Base-by-base conservation (phyloP, 805 yeast genomes). In the Saccharomycopsis javanensis region DNA sequence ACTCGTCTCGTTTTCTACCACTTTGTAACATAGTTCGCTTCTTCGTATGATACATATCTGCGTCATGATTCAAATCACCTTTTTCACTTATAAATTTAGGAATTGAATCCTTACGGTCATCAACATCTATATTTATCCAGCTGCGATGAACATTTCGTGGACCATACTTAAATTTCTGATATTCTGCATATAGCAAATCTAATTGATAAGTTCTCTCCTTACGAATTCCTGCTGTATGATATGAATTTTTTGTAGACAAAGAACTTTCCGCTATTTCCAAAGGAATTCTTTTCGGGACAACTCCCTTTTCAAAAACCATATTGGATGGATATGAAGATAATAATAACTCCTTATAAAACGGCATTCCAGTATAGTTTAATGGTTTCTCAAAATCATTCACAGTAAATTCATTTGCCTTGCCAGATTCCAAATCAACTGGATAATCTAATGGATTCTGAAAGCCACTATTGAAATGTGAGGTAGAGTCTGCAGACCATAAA, bases 281-380 rank as follows among this genome's bases (percentile, higher is more conserved):
- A 60, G 57, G 61, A 6, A 60, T 38, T 51, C 53, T 62, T 35
- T 60, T 55, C 2, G 61, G 54, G 3, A 60, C 27, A n/a, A 61
- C 35, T 27, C 62, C 58, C 13, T 38, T 56, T 54, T 71, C 79
- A 66, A 87, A 88, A 5, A 80, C 73, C 60, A 76, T 68, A 45
- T 84, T 83, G 1, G 76, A 66, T 0, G 92, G 86, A 89, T 91
- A 92, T 13, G 88, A 84, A 0, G 97, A 89, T 7, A 91, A 73
- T 16, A 94, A 75, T 56, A 78, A 78, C 46, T 85, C 87, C 56
- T 81, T 81, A 68, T 89, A 94, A 64, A 83, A 88, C 0, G 99
- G 98, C 79, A 94, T 72, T 8, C 97, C 97, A 1, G 94, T 74
- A 1, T 81, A 66, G 52, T 82, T 84, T 57, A 92, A 74, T 0